Conservation (phyloP, 2,329 filamentous ascomycete species). For the Fusarium sp. region DNA sequence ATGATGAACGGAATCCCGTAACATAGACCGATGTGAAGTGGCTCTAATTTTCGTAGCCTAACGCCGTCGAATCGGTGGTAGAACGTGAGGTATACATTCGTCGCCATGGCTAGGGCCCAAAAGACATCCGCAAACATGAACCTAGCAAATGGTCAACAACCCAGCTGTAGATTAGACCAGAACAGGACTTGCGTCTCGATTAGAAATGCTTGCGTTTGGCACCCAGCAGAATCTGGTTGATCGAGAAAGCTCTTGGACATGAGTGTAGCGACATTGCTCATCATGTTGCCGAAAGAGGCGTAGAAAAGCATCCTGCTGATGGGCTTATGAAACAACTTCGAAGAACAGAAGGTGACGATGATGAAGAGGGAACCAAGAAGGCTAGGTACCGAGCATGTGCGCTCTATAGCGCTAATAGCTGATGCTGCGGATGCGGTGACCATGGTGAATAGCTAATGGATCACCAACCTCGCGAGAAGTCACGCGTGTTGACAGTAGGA, state of each 20-base stretch:
- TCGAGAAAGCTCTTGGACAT: background rate
- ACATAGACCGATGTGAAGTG: background rate
- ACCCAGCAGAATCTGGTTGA: background rate
- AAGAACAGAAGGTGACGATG: background rate
- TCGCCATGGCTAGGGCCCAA: slow-evolving; percentile 6
- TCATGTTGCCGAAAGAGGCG: slow-evolving; percentile 12
- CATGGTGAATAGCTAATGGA: background rate
- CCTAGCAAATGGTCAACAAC: background rate
- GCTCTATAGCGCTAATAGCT: slow-evolving; percentile 10
- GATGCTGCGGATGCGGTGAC: background rate
- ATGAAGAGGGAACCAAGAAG: slow-evolving; percentile 8
- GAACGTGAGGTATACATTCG: slow-evolving; percentile 11
- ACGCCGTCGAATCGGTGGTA: background rate
- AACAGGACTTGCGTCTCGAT: background rate
- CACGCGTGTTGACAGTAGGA: background rate
- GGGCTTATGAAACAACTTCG: slow-evolving; percentile 5
- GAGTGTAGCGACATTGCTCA: slow-evolving; percentile 13
- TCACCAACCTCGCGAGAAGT: background rate
- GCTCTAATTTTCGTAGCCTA: background rate
- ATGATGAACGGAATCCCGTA: slow-evolving; percentile 6
- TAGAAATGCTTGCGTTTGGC: slow-evolving; percentile 7
- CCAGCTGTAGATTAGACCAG: background rate
- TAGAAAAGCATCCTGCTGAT: slow-evolving; percentile 13
- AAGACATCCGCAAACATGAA: slow-evolving; percentile 18
- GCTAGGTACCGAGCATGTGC: slow-evolving; percentile 3